Base-by-base conservation (phyloP, 345 rosid species). In the Raphanus sativus region DNA sequence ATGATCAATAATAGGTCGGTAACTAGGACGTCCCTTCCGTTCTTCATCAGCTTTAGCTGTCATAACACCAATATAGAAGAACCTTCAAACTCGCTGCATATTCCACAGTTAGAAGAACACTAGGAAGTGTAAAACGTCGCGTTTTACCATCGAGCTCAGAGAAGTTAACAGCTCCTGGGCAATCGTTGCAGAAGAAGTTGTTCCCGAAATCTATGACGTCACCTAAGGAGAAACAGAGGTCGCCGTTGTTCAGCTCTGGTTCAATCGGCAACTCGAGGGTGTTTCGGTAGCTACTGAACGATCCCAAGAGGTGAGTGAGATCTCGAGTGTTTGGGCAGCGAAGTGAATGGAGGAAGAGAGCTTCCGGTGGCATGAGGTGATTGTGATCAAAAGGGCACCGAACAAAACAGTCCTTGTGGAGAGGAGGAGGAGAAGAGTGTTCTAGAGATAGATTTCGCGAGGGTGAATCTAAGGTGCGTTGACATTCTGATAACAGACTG, bases 1-100 rank as follows among this genome's bases (percentile, higher is more conserved):
- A 74, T 94, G 99, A 26, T 92, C 98, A 80, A 92, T 89, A 67
- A 92, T 88, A 66, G 94, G 83, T 52, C 81, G 85, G 79, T 90
- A 95, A 75, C 81, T 71, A 15, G 86, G 68, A 25, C 88, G 90
- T 38, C 77, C 83, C 32, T 81, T 86, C 52, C 97, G 84, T 88
- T 88, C 96, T 34, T 86, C 91, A 66, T 86, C 85, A 69, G 97
- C 98, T 85, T 79, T 87, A 65, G 80, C 86, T 45, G 90, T 83
- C 65, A 87, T 36, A 83, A 81, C 74, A 75, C 66, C 80, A 85
- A 74, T 34, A 78, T 38, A 32, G 24, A 65, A 62, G 40, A 62
- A 65, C 71, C 80, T 16, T 52, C 83, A 80, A 79, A 85, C 81
- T 86, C 73, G 45, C 81, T 86, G 54, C 94, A 92, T 66, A 92